Percentiles rank a stretch among this genome's conserved stretches.
phyloP scores from a whole-genome alignment of 495 filamentous ascomycete genomes.

The Penicillium herquei region DNA sequence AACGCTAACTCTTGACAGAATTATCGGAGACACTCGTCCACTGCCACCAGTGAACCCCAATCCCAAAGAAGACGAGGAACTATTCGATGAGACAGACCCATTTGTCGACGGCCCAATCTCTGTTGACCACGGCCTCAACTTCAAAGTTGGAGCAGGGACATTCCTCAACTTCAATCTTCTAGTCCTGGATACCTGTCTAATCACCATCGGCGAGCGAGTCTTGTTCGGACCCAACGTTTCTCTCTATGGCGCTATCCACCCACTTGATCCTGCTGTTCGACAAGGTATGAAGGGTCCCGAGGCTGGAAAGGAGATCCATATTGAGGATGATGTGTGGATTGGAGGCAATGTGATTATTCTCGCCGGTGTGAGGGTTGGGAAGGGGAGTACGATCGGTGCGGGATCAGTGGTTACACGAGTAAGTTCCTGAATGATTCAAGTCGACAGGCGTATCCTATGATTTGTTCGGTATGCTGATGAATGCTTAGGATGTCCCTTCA shows the following conservation, averaged over 20 bases:
- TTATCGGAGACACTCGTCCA: conserved; percentile 57
- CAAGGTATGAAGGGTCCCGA: conserved; percentile 73
- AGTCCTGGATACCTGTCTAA: conserved; percentile 72
- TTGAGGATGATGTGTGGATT: conserved; percentile 85
- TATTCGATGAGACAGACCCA: conserved; percentile 56
- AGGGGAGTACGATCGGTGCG: conserved; percentile 68
- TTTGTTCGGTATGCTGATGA: neutral
- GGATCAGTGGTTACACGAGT: conserved; percentile 84
- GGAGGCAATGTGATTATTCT: conserved; percentile 51
- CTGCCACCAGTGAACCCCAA: conserved; percentile 53
- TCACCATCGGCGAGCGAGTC: conserved; percentile 73
- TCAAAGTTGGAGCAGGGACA: conserved; percentile 60
- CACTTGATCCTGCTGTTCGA: conserved; percentile 64
- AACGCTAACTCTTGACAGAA: conserved; percentile 33
- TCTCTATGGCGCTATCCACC: conserved; percentile 69
- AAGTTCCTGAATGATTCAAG: conserved; percentile 5
- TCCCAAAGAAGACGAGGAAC: conserved; percentile 54
- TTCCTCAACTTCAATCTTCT: conserved; percentile 74
- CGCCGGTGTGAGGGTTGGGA: conserved; percentile 18
- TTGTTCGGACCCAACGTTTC: conserved; percentile 72
- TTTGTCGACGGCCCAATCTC: conserved; percentile 66
- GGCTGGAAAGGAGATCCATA: conserved; percentile 65
- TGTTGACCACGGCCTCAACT: conserved; percentile 73
- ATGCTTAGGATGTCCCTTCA: conserved; percentile 49
- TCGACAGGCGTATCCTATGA: no score